phyloP scores from a whole-genome alignment of 176 grass and related monocot species.

The Avena eriantha region DNA sequence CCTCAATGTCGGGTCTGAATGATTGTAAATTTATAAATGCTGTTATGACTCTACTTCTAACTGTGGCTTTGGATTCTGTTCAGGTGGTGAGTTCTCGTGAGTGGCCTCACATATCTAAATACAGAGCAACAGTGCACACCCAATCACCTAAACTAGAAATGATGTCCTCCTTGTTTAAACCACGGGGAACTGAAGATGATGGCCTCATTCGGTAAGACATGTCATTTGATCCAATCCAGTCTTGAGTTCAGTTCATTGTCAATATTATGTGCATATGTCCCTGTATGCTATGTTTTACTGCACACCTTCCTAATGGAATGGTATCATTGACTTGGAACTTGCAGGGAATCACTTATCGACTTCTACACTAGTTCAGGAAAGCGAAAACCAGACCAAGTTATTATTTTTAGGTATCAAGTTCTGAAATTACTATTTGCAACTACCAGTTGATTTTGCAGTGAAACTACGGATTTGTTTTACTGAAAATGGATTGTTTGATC shows the following conservation, averaged over 20 bases:
- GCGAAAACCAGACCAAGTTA: conserved; percentile 75
- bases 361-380: conserved; percentile 92
- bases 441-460: conserved; percentile 18
- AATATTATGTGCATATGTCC: background rate
- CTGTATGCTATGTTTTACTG: background rate
- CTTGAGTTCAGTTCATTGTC: background rate
- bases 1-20: background rate
- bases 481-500: conserved; percentile 15
- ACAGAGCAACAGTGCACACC: conserved; percentile 83
- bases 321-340: conserved; percentile 21
- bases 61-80: conserved; percentile 15
- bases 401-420: conserved; percentile 77
- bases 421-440: background rate
- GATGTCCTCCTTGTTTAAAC: conserved; percentile 86
- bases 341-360: conserved; percentile 81
- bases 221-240: conserved; percentile 16
- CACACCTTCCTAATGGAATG: background rate
- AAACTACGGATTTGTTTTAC: background rate
- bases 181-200: conserved; percentile 54
- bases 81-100: conserved; percentile 89
- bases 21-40: conserved; percentile 1
- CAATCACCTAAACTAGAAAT: conserved; percentile 76
- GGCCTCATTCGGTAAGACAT: conserved; percentile 69
- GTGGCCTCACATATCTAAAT: conserved; percentile 86
- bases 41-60: background rate